A percentile compares a stretch with the other conserved stretches of the same genome.
phyloP scores from a whole-genome alignment of 257 asterid species.

The Apocynum venetum region DNA sequence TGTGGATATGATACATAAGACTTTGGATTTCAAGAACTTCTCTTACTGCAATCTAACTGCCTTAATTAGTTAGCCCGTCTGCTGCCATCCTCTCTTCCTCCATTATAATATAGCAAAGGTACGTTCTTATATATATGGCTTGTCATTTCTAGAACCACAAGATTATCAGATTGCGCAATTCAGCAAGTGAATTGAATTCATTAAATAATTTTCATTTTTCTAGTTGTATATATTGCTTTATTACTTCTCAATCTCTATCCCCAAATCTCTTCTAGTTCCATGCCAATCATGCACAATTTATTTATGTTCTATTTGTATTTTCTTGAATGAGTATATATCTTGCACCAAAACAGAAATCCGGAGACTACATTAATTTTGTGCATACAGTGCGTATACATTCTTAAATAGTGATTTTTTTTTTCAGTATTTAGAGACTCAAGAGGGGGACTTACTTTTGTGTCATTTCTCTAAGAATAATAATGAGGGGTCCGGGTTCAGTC shows the following conservation, averaged over 20 bases:
- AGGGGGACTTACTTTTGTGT: not conserved
- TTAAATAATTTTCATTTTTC: not conserved
- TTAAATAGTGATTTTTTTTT: not conserved
- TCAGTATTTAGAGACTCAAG: not conserved
- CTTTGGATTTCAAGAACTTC: constrained; percentile 7
- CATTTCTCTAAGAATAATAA: constrained; percentile 30
- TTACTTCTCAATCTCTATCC: not conserved
- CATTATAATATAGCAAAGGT: constrained; percentile 11
- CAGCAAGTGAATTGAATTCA: not conserved
- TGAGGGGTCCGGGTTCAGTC: constrained; percentile 33
- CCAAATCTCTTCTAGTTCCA: not conserved
- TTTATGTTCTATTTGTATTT: no score
- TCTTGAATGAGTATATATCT: no score
- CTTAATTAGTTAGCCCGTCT: not conserved
- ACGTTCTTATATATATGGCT: not conserved
- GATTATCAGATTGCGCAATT: not conserved
- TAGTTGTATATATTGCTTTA: not conserved
- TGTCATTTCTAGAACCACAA: not conserved
- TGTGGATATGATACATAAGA: not conserved
- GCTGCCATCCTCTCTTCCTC: constrained; percentile 7
- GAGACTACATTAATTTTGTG: no score
- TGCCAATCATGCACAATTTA: not conserved
- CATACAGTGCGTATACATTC: no score
- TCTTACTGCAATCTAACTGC: not conserved
- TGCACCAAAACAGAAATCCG: no score